phyloP scores from a whole-genome alignment of 139 green algal genomes.

The Protoeuglena noctilucae region DNA sequence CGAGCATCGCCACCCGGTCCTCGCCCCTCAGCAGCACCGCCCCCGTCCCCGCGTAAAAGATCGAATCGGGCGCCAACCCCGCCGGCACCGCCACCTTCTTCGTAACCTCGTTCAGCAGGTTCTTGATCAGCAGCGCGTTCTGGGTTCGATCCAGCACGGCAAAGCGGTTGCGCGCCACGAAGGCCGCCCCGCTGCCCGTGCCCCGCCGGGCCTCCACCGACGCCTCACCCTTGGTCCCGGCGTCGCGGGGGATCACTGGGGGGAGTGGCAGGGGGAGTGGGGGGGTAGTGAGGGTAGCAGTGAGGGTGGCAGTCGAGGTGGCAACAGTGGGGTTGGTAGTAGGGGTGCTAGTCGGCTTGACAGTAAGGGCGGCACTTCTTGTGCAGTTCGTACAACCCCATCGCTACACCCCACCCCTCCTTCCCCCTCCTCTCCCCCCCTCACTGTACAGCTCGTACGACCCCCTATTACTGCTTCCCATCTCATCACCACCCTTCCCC shows the following conservation, averaged over 20 bases:
- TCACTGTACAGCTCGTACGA: too few relatives aligned
- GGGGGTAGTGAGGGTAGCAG: too few relatives aligned
- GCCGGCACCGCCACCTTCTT: slow-evolving; percentile 75
- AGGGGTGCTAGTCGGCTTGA: too few relatives aligned
- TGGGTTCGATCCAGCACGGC: slow-evolving; percentile 77
- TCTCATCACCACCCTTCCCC: slow-evolving; percentile 1
- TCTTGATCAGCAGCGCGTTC: slow-evolving; percentile 81
- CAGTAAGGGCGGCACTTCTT: too few relatives aligned
- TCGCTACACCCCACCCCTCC: too few relatives aligned
- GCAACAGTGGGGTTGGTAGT: too few relatives aligned
- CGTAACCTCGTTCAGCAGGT: slow-evolving; percentile 95
- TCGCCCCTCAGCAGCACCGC: slow-evolving; percentile 82
- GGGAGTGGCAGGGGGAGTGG: too few relatives aligned
- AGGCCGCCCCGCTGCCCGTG: slow-evolving; percentile 65
- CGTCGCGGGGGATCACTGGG: background rate
- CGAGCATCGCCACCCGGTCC: slow-evolving; percentile 87
- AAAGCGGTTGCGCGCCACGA: slow-evolving; percentile 97
- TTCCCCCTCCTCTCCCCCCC: too few relatives aligned
- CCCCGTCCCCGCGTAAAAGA: slow-evolving; percentile 96
- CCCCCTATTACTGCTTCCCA: too few relatives aligned
- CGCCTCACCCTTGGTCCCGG: background rate
- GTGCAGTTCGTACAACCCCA: too few relatives aligned
- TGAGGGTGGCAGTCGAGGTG: too few relatives aligned
- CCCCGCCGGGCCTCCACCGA: slow-evolving; percentile 66
- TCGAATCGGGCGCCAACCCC: slow-evolving; percentile 57